phyloP scores from a whole-genome alignment of 2,329 filamentous ascomycete species.

The Phyllosticta citriasiana region DNA sequence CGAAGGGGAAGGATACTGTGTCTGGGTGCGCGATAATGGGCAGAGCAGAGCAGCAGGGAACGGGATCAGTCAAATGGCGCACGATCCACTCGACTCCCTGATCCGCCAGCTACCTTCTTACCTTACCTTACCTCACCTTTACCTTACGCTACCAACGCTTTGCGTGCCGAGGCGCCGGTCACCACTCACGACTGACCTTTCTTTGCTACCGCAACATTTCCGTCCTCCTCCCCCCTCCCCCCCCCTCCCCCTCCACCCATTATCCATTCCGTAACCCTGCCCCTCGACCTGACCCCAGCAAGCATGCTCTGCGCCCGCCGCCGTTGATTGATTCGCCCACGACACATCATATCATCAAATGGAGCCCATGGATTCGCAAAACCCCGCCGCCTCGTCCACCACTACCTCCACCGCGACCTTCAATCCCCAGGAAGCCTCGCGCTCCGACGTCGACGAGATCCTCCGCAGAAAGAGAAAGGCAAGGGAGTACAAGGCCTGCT shows the following conservation, averaged over 20 bases:
- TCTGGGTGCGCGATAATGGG: background rate
- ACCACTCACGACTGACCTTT: background rate
- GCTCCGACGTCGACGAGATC: slow-evolving; percentile 40
- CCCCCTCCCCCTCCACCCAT: background rate
- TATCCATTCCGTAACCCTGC: background rate
- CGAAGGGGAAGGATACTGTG: background rate
- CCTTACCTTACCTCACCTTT: background rate
- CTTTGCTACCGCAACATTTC: background rate
- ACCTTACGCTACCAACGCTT: background rate
- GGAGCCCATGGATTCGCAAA: slow-evolving; percentile 10
- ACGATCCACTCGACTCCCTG: background rate
- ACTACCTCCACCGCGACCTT: slow-evolving; percentile 3
- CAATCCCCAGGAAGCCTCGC: slow-evolving; percentile 22
- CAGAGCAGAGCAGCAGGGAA: background rate
- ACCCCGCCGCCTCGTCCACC: slow-evolving; percentile 6
- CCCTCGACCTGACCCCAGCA: background rate
- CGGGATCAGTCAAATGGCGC: background rate
- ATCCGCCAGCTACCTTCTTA: background rate
- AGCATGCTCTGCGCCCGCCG: slow-evolving; percentile 4
- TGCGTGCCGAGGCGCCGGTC: background rate
- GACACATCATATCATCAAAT: slow-evolving; percentile 1
- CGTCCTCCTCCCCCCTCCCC: background rate
- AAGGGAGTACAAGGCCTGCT: slow-evolving; percentile 40
- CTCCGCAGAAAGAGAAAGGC: slow-evolving; percentile 41
- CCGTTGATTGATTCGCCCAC: background rate